These are phyloP conservation scores for Diaporthe citri DNA, from an alignment of 2,329 filamentous ascomycete genomes.

Conservation along the genomic window DNA sequence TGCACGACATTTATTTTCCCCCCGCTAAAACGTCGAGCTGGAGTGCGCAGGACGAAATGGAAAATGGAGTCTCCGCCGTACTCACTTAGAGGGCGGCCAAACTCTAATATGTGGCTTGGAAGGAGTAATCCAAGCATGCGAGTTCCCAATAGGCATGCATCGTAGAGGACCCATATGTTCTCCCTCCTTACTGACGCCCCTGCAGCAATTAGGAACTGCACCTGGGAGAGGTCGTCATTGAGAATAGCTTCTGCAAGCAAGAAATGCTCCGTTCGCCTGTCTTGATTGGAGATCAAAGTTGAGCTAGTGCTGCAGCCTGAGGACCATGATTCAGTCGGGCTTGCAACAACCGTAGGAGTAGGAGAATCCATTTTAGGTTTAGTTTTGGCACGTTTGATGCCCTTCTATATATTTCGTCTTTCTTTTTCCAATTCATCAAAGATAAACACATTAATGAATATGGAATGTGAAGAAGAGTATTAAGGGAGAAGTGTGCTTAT, in stretches of 20 bases:
- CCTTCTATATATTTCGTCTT: too few species aligned
- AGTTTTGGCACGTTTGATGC: too few species aligned
- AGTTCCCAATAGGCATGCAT: neutral
- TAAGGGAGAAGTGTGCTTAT: too few species aligned
- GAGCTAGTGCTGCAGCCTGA: neutral
- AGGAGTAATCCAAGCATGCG: neutral
- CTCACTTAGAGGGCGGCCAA: neutral
- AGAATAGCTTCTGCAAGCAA: too few species aligned
- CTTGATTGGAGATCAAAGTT: neutral
- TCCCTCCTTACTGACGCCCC: too few species aligned
- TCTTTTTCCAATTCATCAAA: too few species aligned
- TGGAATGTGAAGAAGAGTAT: too few species aligned
- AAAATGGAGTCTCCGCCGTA: neutral
- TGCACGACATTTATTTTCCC: neutral
- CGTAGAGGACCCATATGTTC: neutral
- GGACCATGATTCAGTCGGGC: neutral
- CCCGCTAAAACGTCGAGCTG: neutral
- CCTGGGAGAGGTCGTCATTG: too few species aligned
- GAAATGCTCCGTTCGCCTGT: too few species aligned
- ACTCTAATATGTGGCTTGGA: neutral
- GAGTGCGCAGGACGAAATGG: neutral
- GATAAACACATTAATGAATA: too few species aligned
- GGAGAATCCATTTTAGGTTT: neutral
- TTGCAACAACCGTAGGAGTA: neutral
- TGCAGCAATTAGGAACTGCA: too few species aligned